These are phyloP conservation scores for Diaporthe citri DNA, from an alignment of 2,329 filamentous ascomycete genomes.

Conservation along the genomic window DNA sequence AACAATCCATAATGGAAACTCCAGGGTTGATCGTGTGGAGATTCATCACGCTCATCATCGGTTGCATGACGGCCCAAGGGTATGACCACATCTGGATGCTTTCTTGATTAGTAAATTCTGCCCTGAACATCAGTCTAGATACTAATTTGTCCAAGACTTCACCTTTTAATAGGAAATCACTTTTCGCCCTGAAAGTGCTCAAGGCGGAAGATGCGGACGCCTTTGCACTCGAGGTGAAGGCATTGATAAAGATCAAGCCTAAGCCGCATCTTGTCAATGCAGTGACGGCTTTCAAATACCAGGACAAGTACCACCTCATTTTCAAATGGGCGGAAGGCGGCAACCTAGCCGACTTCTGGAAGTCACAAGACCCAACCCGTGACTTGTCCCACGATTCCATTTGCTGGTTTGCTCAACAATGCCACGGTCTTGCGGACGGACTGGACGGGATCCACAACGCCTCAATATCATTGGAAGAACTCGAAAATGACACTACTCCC, in stretches of 20 bases:
- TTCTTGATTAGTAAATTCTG: too few species aligned
- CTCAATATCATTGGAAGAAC: not conserved
- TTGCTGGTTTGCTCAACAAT: constrained; percentile 14
- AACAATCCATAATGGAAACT: not conserved
- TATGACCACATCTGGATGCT: not conserved
- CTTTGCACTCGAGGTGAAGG: not conserved
- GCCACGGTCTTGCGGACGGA: not conserved
- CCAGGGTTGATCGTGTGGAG: constrained; percentile 1
- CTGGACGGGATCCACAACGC: not conserved
- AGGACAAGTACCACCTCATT: not conserved
- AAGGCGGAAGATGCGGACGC: not conserved
- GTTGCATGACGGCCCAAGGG: not conserved
- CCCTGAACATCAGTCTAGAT: too few species aligned
- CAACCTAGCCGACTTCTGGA: not conserved
- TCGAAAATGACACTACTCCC: not conserved
- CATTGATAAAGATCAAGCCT: not conserved
- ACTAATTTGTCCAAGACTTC: not conserved
- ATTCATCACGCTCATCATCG: constrained; percentile 15
- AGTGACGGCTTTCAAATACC: constrained; percentile 9
- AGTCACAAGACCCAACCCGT: not conserved
- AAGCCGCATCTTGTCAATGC: not conserved
- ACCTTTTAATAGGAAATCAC: not conserved
- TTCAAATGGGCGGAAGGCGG: not conserved
- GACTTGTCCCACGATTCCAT: not conserved
- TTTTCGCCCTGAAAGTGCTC: not conserved